phyloP scores from a whole-genome alignment of 257 asterid genomes.

The Nicotiana sylvestris region DNA sequence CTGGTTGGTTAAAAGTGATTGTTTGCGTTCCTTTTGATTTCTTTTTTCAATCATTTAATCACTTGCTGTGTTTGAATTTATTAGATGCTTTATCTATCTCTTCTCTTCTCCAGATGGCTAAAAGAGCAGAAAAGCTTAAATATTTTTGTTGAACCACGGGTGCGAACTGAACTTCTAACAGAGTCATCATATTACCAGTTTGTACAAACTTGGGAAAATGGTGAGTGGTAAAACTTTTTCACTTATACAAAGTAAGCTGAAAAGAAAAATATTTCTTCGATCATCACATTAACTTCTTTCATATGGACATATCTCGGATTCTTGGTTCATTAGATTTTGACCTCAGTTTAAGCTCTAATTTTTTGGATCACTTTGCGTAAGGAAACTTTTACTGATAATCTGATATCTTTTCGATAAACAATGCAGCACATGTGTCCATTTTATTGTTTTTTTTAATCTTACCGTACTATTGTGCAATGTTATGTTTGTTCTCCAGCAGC shows the following conservation, averaged over 20 bases:
- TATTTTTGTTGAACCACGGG: constrained; percentile 81
- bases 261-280: background rate
- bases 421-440: background rate
- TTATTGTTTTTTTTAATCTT: background rate
- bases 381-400: background rate
- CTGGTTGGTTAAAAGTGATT: background rate
- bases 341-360: background rate
- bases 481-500: background rate
- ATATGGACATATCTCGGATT: constrained; percentile 1
- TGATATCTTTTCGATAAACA: background rate
- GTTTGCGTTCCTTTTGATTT: background rate
- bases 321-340: background rate
- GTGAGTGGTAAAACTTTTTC: constrained; percentile 32
- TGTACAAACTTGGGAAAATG: constrained; percentile 75
- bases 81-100: background rate
- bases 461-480: background rate
- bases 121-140: constrained; percentile 63
- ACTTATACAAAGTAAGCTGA: background rate
- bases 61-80: background rate
- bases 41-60: background rate
- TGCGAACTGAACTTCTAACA: constrained; percentile 65
- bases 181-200: constrained; percentile 65
- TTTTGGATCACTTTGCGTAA: background rate
- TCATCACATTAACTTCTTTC: background rate
- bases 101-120: constrained; percentile 58